Conservation (phyloP, 2,329 filamentous ascomycete genomes). For the Paraphaeosphaeria minitans region DNA sequence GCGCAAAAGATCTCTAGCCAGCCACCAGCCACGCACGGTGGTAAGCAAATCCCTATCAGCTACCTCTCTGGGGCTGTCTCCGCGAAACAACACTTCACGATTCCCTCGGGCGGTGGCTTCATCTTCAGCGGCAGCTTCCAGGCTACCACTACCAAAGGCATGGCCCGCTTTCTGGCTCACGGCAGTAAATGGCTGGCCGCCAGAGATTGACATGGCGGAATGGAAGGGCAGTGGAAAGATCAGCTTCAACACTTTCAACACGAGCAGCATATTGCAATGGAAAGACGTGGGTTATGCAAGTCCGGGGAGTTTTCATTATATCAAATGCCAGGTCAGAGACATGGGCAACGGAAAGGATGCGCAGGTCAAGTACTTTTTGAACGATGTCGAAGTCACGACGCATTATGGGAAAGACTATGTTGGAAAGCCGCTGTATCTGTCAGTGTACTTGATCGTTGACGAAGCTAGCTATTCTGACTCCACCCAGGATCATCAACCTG, state of each 20-base stretch:
- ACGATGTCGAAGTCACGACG: conserved; percentile 55
- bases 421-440: conserved; percentile 44
- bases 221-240: conserved; percentile 64
- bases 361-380: conserved; percentile 60
- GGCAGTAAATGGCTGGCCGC: conserved; percentile 61
- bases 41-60: conserved; percentile 50
- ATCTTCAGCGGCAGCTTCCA: conserved; percentile 49
- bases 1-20: conserved; percentile 54
- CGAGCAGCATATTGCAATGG: conserved; percentile 53
- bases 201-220: conserved; percentile 65
- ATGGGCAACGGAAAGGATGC: conserved; percentile 57
- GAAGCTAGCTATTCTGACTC: neutral
- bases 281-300: conserved; percentile 56
- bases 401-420: conserved; percentile 58
- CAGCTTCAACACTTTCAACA: conserved; percentile 62
- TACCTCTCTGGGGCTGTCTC: conserved; percentile 58
- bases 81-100: conserved; percentile 50
- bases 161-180: conserved; percentile 67
- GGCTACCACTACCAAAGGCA: conserved; percentile 49
- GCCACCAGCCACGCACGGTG: conserved; percentile 36
- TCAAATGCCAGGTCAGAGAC: conserved; percentile 59
- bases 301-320: conserved; percentile 56
- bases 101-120: conserved; percentile 46
- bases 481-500: conserved; percentile 34
- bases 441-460: conserved; percentile 9